Evolutionary conservation across 2,329 filamentous ascomycete species (phyloP), one percentile per base, ranked within the genome.

Genomic region (Curvularia spicifera): DNA sequence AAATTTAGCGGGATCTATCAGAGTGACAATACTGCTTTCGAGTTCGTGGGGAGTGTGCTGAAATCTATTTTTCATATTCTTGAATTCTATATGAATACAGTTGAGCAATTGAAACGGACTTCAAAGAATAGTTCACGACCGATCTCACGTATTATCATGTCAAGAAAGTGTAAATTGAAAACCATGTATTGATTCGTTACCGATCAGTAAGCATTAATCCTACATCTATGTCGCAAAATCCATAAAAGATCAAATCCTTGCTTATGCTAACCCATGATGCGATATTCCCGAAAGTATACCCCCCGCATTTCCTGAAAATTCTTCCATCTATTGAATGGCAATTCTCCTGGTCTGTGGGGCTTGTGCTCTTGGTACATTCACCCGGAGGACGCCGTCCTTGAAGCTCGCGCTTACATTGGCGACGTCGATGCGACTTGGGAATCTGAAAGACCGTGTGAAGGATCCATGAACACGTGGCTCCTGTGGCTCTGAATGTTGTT

Each of bases 401-500:
- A 91, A 84, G 53, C 73, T 81, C 49, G 89, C 89, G 44, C 76
- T 80, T 54, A 91, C 88, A 3, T 70, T 77, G 15, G 87, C 85
- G 68, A 85, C 83, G 70, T 90, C 86, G 60, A 91, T 83, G 28
- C 83, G 84, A 51, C 78, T 77, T 0, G 88, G 87, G 80, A 91
- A 91, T 74, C 80, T 85, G 79, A 91, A 91, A 58, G 82, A 85
- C 63, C 89, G 85, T 48, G 84, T 82, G 78, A 91, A 91, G 65
- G 87, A 83, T 73, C 89, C 89, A 57, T 88, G 78, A 59, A 82
- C 84, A 67, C 87, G 86, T 39, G 57, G 52, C 48, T 67, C 50
- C 9, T 71, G 28, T 43, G 57, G 52, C 49, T 66, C 50, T 12
- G 69, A 57, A 3, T 51, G 24, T 33, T 60, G 54, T 49, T 64